These are phyloP conservation scores for Barnettozyma californica DNA, from an alignment of 805 yeast genomes.

Conservation along the genomic window DNA sequence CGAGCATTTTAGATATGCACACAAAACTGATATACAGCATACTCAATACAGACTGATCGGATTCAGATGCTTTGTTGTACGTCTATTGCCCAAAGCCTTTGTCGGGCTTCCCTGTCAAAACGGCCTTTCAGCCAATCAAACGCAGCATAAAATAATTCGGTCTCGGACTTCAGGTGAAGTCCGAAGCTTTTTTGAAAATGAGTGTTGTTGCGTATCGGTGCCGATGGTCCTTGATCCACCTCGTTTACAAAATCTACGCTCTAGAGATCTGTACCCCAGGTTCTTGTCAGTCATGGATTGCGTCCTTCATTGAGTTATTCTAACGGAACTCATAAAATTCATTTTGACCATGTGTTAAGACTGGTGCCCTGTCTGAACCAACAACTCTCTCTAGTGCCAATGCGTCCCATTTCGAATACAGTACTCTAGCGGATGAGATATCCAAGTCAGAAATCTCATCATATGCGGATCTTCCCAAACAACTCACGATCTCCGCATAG, in stretches of 20 bases:
- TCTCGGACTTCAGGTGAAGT: not conserved
- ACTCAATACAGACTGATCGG: not conserved
- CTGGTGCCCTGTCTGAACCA: conserved; percentile 67
- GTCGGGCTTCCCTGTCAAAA: not conserved
- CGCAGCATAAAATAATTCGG: not conserved
- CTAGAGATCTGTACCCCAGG: not conserved
- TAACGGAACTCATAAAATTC: conserved; percentile 66
- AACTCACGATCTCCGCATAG: conserved; percentile 69
- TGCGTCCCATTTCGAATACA: conserved; percentile 79
- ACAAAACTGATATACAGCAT: not conserved
- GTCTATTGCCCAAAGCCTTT: not conserved
- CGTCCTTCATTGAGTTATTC: not conserved
- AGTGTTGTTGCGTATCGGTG: too few species aligned
- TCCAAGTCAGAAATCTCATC: conserved; percentile 50
- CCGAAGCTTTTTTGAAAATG: not conserved
- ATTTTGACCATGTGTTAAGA: conserved; percentile 60
- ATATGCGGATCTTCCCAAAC: conserved; percentile 54
- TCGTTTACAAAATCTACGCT: not conserved
- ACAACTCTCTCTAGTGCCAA: conserved; percentile 76
- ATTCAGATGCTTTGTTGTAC: not conserved
- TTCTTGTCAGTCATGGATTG: not conserved
- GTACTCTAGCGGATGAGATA: conserved; percentile 49
- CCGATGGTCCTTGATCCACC: too few species aligned
- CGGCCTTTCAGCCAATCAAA: not conserved
- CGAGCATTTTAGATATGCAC: too few species aligned